Evolutionary conservation across 1,284 basidiomycete genomes (phyloP), one percentile per base, ranked within the genome.

Genomic region (Trametes versicolor): DNA sequence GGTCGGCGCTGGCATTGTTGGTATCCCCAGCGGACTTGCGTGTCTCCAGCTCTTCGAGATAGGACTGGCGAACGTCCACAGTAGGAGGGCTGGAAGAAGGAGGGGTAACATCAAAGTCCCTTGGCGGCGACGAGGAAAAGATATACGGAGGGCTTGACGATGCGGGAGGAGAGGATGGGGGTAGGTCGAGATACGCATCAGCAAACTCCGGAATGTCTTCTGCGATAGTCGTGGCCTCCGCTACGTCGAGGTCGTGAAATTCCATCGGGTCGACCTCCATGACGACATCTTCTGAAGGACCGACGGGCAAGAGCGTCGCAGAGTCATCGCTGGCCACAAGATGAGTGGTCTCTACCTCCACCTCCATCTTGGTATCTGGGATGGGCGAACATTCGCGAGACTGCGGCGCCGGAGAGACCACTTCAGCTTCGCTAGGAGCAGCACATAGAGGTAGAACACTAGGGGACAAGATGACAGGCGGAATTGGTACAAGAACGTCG

Each of bases 131-230:
- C 19, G 85, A 86, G 37, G 82, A 80, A 65, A 86, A 84, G 21
- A 84, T 36, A 15, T 71, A 71, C 4, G 72, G 71, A 23, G 84
- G 85, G 64, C 85, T 87, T 2, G 86, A 88, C 55, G 79, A 82
- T 32, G 81, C 82, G 21, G 81, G 81, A 2, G 82, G 80, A 45
- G 81, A 81, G 36, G 79, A 77, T 0, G 71, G 62, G 19, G 55
- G 58, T 3, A 68, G 48, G 32, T 59, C 51, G n/a, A 50, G 13
- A 56, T 48, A 21, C 54, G n/a, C 13, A 13, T 36, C 37, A 56
- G 41, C 41, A 17, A 37, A 49, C 51, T 36, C 59, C 32, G 36
- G 62, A 56, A 17, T 39, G 36, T 39, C 54, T 15, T 7, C 34
- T 15, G 4, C 8, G 15, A n/a, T 34, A 15, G 23, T 32, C 41